phyloP scores from a whole-genome alignment of 2,329 filamentous ascomycete species.

The Coniochaeta hoffmannii region DNA sequence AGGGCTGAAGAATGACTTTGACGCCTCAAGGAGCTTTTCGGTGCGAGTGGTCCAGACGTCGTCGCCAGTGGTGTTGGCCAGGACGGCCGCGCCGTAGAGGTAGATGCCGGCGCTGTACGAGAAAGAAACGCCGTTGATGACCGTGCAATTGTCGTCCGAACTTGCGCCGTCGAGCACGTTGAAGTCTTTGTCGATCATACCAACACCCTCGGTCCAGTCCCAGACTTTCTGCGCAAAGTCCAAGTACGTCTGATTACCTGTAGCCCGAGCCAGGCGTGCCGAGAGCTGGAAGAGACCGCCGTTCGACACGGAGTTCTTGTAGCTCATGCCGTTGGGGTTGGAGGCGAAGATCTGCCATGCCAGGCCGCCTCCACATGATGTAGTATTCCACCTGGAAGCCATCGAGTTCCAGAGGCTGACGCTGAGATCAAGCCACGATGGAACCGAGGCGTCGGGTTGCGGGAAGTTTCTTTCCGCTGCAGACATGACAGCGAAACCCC shows the following conservation, averaged over 20 bases:
- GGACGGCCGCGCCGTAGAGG: conserved; percentile 55
- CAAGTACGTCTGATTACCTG: conserved; percentile 56
- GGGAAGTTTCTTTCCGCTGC: conserved; percentile 64
- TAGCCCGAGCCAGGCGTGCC: conserved; percentile 65
- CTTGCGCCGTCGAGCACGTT: conserved; percentile 58
- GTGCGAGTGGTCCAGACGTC: conserved; percentile 47
- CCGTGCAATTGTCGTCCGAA: conserved; percentile 43
- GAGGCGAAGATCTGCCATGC: conserved; percentile 74
- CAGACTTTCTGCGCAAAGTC: conserved; percentile 62
- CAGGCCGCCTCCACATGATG: conserved; percentile 62
- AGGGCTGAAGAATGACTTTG: conserved; percentile 45
- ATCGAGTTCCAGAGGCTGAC: conserved; percentile 69
- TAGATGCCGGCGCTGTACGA: conserved; percentile 60
- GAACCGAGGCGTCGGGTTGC: conserved; percentile 46
- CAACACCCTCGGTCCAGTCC: conserved; percentile 53
- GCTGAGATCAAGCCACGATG: conserved; percentile 59
- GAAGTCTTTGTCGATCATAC: conserved; percentile 48
- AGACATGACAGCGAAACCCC: conserved; percentile 60
- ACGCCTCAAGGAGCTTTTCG: conserved; percentile 41
- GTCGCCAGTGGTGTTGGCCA: conserved; percentile 53
- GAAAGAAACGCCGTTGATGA: conserved; percentile 49
- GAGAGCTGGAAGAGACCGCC: conserved; percentile 78
- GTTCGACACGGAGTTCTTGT: conserved; percentile 79
- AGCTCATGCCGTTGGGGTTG: conserved; percentile 67
- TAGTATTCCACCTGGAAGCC: conserved; percentile 60